phyloP scores from a whole-genome alignment of 2,329 filamentous ascomycete genomes.

The Aspergillus costaricaensis region DNA sequence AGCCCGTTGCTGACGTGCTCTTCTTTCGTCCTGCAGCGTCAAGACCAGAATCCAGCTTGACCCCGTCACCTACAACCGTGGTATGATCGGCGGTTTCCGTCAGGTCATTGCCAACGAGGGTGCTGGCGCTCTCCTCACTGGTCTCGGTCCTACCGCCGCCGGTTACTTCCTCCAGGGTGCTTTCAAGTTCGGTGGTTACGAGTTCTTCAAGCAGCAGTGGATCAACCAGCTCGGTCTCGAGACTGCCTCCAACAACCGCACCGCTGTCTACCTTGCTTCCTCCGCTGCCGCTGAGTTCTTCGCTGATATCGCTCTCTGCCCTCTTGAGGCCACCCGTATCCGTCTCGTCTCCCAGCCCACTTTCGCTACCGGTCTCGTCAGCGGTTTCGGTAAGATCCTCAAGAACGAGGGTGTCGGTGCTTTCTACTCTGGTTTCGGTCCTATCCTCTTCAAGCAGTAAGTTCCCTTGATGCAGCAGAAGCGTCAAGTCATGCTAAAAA shows the following conservation, averaged over 20 bases:
- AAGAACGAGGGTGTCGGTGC: slow-evolving; percentile 80
- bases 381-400: slow-evolving; percentile 80
- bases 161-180: slow-evolving; percentile 94
- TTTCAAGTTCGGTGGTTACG: slow-evolving; percentile 93
- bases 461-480: slow-evolving; percentile 32
- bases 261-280: slow-evolving; percentile 74
- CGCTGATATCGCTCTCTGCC: slow-evolving; percentile 72
- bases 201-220: slow-evolving; percentile 92
- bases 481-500: slow-evolving; percentile 5
- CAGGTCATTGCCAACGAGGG: slow-evolving; percentile 84
- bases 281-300: slow-evolving; percentile 65
- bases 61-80: slow-evolving; percentile 83
- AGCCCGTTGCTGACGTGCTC: slow-evolving; percentile 16
- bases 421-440: slow-evolving; percentile 90
- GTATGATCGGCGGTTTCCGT: slow-evolving; percentile 81
- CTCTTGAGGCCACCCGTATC: slow-evolving; percentile 89
- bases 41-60: slow-evolving; percentile 96
- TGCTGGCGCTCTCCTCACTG: slow-evolving; percentile 81
- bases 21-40: slow-evolving; percentile 62
- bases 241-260: slow-evolving; percentile 75
- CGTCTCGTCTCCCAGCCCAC: slow-evolving; percentile 86
- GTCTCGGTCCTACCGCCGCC: slow-evolving; percentile 79
- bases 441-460: slow-evolving; percentile 81
- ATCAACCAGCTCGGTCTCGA: slow-evolving; percentile 80
- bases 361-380: slow-evolving; percentile 77